Evolutionary conservation across 768 basidiomycete species (phyloP).

Genomic region (Panaeolus papilionaceus): DNA sequence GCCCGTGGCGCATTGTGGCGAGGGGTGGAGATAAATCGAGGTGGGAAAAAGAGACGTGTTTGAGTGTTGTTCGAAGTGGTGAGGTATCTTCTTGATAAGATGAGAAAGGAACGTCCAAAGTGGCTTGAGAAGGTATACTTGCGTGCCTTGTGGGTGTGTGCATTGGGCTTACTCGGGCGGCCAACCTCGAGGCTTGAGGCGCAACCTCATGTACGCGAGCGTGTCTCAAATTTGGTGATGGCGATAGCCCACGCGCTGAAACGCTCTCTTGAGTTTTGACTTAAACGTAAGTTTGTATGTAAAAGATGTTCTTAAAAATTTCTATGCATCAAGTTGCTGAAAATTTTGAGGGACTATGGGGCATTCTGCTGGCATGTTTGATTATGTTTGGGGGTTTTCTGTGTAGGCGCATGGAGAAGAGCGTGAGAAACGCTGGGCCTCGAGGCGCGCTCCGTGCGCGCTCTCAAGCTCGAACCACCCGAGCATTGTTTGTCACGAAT

Average conservation of each 20-base stretch:
- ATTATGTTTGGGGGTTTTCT: slow-evolving; percentile 5
- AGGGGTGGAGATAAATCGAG: slow-evolving; percentile 1
- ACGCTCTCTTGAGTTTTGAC: not conserved
- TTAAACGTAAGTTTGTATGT: not conserved
- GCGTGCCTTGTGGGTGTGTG: not conserved
- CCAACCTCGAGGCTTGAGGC: not conserved
- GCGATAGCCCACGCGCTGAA: not conserved
- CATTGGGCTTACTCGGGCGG: not conserved
- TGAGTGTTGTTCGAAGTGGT: not conserved
- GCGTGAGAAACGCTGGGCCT: slow-evolving; percentile 3
- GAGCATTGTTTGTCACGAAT: not conserved
- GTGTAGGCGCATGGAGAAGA: not conserved
- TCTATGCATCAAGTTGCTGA: not conserved
- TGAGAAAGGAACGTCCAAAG: not conserved
- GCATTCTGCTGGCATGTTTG: not conserved
- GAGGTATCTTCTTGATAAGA: not conserved
- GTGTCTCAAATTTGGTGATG: not conserved
- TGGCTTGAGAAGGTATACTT: not conserved
- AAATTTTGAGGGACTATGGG: slow-evolving; percentile 2
- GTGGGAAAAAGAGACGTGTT: slow-evolving; percentile 6
- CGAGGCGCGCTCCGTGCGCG: slow-evolving; percentile 6
- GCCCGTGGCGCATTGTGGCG: slow-evolving; percentile 2
- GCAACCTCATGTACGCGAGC: not conserved
- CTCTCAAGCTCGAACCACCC: not conserved
- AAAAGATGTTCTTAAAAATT: slow-evolving; percentile 4